Evolutionary conservation across 2,329 filamentous ascomycete species (phyloP).

Genomic region (Coniochaeta pulveracea): DNA sequence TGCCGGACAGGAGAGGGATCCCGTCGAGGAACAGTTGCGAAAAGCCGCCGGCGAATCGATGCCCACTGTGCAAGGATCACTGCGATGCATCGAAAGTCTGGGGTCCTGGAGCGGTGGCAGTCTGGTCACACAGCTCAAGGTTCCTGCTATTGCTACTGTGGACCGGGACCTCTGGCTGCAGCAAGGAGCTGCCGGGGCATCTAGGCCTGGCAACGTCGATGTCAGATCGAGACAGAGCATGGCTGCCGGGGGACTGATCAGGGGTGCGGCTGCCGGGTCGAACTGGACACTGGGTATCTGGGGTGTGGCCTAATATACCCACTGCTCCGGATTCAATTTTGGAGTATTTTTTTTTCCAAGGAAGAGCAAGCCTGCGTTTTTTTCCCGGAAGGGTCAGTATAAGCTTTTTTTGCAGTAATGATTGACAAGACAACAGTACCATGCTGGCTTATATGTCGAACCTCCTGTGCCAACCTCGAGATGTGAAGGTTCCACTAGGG

Average conservation of each 20-base stretch:
- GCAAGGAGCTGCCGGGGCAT: conserved; percentile 53
- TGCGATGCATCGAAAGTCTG: conserved; percentile 57
- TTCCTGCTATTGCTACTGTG: conserved; percentile 57
- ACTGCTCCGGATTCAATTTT: too few species aligned
- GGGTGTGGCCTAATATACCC: conserved; percentile 40
- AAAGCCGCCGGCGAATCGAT: conserved; percentile 24
- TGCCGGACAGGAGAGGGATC: conserved; percentile 37
- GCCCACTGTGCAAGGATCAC: conserved; percentile 33
- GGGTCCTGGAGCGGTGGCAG: conserved; percentile 69
- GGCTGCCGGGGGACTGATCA: conserved; percentile 39
- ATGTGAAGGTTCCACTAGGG: too few species aligned
- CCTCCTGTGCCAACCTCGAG: too few species aligned
- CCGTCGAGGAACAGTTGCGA: conserved; percentile 46
- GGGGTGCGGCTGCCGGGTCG: conserved; percentile 24
- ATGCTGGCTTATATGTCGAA: too few species aligned
- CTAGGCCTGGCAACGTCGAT: conserved; percentile 46
- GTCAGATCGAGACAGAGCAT: conserved; percentile 54
- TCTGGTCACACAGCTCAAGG: conserved; percentile 54
- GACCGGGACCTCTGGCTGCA: conserved; percentile 62
- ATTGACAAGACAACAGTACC: too few species aligned
- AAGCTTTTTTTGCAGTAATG: too few species aligned
- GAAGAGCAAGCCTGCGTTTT: too few species aligned
- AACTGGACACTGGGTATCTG: conserved; percentile 54
- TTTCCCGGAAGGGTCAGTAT: too few species aligned
- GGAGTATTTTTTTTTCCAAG: too few species aligned